phyloP scores from a whole-genome alignment of 352 stramenopile genomes.

The Aphanomyces euteiches region DNA sequence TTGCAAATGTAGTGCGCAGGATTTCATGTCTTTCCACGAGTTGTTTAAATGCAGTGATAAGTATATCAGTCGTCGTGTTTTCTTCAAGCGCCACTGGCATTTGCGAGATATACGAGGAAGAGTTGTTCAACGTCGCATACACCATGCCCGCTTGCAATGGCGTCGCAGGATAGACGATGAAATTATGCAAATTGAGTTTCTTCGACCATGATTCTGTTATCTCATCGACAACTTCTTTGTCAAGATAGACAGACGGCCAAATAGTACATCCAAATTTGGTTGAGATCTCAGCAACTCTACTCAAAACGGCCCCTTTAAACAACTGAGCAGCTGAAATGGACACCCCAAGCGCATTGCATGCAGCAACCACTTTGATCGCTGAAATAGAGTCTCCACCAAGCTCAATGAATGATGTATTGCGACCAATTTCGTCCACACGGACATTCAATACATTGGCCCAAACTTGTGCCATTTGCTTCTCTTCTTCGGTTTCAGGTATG shows the following conservation, averaged over 20 bases:
- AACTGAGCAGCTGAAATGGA: background rate
- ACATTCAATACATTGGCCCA: background rate
- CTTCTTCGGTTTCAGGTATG: background rate
- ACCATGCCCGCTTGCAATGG: conserved; percentile 9
- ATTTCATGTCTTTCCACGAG: background rate
- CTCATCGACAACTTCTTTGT: background rate
- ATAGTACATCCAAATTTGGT: background rate
- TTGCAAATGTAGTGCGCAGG: conserved; percentile 13
- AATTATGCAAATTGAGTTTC: background rate
- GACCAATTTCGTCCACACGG: background rate
- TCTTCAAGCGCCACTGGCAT: background rate
- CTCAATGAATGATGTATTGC: background rate
- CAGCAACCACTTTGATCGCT: background rate
- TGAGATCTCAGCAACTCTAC: background rate
- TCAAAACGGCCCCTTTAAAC: background rate
- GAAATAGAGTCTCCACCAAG: background rate
- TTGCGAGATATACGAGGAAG: background rate
- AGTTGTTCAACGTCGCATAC: background rate
- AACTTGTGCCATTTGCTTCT: background rate
- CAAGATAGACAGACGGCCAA: background rate
- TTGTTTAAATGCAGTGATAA: background rate
- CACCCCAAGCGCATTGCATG: background rate
- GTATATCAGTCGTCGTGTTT: too few relatives aligned
- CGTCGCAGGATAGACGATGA: background rate
- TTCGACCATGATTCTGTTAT: background rate